Percentiles rank a stretch among this genome's conserved stretches.
Conservation (phyloP, 2,329 filamentous ascomycete genomes). For the Myriosclerotinia scirpicola region DNA sequence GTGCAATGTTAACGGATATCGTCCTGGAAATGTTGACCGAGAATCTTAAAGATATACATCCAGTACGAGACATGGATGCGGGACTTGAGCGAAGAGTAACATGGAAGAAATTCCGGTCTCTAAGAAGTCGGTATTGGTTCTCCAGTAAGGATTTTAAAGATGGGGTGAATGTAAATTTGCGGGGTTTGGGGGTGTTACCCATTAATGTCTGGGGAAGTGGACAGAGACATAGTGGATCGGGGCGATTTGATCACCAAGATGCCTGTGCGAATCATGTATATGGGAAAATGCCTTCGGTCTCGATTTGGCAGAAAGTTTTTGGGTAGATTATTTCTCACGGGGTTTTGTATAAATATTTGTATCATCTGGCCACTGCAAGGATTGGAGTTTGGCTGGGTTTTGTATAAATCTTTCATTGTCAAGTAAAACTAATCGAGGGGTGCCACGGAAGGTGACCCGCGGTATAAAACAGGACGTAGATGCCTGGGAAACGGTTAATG, state of each 20-base stretch:
- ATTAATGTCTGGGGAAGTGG: constrained; percentile 35
- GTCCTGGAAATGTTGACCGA: constrained; percentile 30
- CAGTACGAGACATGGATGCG: constrained; percentile 31
- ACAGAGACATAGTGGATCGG: constrained; percentile 32
- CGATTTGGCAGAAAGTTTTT: constrained; percentile 21
- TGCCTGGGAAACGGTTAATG: not conserved
- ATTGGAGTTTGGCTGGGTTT: not conserved
- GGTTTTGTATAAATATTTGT: not conserved
- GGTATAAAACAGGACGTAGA: not conserved
- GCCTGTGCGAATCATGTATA: constrained; percentile 33
- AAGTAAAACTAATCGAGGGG: constrained; percentile 5
- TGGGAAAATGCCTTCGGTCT: constrained; percentile 16
- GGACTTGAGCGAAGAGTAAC: constrained; percentile 33
- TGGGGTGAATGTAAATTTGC: constrained; percentile 27
- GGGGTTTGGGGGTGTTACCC: constrained; percentile 30
- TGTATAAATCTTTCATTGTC: constrained; percentile 10
- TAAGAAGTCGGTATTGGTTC: constrained; percentile 30
- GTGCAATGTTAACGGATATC: constrained; percentile 33
- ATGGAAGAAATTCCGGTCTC: constrained; percentile 32
- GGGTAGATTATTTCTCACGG: constrained; percentile 2
- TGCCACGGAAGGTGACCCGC: constrained; percentile 17
- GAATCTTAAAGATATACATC: constrained; percentile 27
- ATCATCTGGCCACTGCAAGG: not conserved
- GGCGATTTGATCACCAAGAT: constrained; percentile 25
- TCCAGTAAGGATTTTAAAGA: constrained; percentile 23